Conservation (phyloP, 2,329 filamentous ascomycete species). For the Aspergillus flavus region DNA sequence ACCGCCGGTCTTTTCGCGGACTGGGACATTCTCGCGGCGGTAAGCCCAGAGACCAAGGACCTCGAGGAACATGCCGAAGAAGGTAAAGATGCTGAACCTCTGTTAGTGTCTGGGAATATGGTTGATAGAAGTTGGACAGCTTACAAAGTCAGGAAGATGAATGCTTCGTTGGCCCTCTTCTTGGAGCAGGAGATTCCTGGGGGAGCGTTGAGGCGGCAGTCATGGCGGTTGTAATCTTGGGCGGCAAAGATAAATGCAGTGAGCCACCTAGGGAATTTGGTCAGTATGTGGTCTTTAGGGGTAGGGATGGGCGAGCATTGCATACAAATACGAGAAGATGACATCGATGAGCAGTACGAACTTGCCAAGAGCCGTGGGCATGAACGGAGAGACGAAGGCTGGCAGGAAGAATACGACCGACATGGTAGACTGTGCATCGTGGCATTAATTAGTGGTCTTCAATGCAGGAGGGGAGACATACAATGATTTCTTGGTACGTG, state of each 20-base stretch:
- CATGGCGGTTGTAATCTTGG: conserved; percentile 44
- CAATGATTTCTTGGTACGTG: conserved; percentile 45
- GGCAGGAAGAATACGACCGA: conserved; percentile 48
- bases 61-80: conserved; percentile 43
- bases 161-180: conserved; percentile 47
- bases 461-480: conserved; percentile 23
- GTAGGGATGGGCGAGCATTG: not conserved
- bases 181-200: conserved; percentile 35
- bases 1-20: conserved; percentile 29
- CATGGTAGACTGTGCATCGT: conserved; percentile 28
- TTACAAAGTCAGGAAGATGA: conserved; percentile 51
- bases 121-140: conserved; percentile 16
- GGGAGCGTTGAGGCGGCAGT: conserved; percentile 38
- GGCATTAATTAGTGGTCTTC: conserved; percentile 8
- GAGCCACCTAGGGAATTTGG: conserved; percentile 41
- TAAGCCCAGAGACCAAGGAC: conserved; percentile 38
- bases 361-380: conserved; percentile 38
- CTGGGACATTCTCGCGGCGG: conserved; percentile 22
- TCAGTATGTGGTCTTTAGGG: not conserved
- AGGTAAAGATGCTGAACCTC: conserved; percentile 42
- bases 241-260: conserved; percentile 52
- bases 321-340: conserved; percentile 50
- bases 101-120: not conserved
- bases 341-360: conserved; percentile 45
- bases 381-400: conserved; percentile 45